Evolutionary conservation across 306 rosid species (phyloP).

Genomic region (Corylus americana): DNA sequence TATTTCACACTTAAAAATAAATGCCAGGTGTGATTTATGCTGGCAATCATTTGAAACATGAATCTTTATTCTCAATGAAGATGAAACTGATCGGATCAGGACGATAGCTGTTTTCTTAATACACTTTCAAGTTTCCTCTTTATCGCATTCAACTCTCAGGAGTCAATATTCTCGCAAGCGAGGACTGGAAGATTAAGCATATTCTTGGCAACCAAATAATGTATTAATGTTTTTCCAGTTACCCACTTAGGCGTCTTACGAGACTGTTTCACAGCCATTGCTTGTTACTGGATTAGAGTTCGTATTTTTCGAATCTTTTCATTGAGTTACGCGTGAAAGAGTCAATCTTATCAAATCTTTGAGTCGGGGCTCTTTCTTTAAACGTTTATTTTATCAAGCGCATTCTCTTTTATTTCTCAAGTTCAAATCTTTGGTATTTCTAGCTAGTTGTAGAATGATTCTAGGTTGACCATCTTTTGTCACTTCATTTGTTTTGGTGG

Average conservation of each 20-base stretch:
- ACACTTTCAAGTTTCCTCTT: constrained; percentile 13
- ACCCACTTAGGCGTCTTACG: neutral
- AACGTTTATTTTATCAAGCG: neutral
- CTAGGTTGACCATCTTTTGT: neutral
- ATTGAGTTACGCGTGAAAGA: neutral
- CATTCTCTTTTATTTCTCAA: neutral
- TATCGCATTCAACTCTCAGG: neutral
- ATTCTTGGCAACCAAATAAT: neutral
- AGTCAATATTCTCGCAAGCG: neutral
- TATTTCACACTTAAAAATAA: constrained; percentile 12
- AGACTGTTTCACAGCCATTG: neutral
- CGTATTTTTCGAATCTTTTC: neutral
- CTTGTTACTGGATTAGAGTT: neutral
- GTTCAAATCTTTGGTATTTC: neutral
- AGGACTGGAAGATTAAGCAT: neutral
- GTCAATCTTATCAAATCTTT: neutral
- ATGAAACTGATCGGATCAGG: constrained; percentile 1
- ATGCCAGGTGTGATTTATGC: neutral
- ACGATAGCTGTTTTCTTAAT: constrained; percentile 20
- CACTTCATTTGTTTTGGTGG: neutral
- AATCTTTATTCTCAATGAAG: neutral
- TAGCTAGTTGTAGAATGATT: neutral
- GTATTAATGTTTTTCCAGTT: neutral
- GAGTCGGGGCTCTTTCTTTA: neutral
- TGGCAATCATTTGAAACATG: neutral